Base-by-base conservation (phyloP, 1,284 basidiomycete genomes). In the Irpex lacteus region DNA sequence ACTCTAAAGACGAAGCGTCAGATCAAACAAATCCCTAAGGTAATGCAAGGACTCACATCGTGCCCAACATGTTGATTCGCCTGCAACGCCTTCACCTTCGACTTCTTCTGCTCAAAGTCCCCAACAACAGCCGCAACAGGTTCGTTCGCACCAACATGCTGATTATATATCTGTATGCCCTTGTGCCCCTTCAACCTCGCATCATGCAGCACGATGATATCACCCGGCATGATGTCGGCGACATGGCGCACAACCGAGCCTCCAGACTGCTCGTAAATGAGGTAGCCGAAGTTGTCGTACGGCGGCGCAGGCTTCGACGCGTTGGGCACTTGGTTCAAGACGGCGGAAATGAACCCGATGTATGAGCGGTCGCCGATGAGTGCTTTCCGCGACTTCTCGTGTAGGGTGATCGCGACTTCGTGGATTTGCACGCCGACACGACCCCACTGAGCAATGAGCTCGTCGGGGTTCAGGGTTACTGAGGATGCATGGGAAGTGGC, bases 171-270 rank as follows among this genome's bases (percentile, higher is more conserved):
- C 59, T 89, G 85, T 60, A 97, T 74, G 0, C 89, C 88, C 75
- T 95, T 96, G 72, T 95, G 91, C 0, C 96, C 95, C 74, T 95
- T 96, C 71, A 98, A 81, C 73, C 87, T 90, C 60, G 91, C 92
- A 61, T 94, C 91, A 62, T 83, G 78, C 68, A 96, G 77, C 60
- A 87, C 84, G 50, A 95, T 82, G 4, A 98, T 78, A 76, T 98
- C 95, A 1, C 95, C 95, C 0, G 94, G 89, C 79, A 94, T 82
- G 63, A 95, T 91, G 61, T 96, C 94, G 71, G 89, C 91, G 50
- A 82, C 80, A 40, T 90, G 81, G 68, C 88, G 87, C 74, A 91
- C 85, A 63, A 95, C 89, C 1, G 87, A 80, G 0, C 72, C 69
- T 0, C 84, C 89, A 7, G 82, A 85, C 77, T 96, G 94, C 64